Conservation (phyloP, 768 basidiomycete species). For the Calvatia gigantea region DNA sequence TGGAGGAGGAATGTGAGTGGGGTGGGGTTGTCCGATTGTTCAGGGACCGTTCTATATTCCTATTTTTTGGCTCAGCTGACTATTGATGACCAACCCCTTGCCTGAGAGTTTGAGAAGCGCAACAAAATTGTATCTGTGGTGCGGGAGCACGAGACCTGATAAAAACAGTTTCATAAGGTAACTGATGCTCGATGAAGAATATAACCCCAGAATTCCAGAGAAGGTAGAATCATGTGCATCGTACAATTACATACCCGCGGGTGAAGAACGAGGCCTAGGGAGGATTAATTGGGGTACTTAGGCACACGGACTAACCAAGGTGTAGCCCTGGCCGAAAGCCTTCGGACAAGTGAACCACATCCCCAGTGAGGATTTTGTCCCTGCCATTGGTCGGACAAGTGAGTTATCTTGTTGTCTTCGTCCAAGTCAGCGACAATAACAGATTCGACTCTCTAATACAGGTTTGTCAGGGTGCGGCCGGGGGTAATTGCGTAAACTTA, state of each 20-base stretch:
- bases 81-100: background rate
- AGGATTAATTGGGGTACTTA: slow-evolving; percentile 22
- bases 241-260: too few species aligned
- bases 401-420: slow-evolving; percentile 57
- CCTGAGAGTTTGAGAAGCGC: background rate
- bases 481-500: slow-evolving; percentile 18
- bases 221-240: too few species aligned
- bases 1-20: background rate
- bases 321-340: slow-evolving; percentile 44
- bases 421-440: slow-evolving; percentile 63
- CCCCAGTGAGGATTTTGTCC: slow-evolving; percentile 48
- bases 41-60: background rate
- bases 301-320: slow-evolving; percentile 55
- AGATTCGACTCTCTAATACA: slow-evolving; percentile 49
- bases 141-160: background rate
- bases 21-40: background rate
- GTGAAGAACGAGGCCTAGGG: background rate
- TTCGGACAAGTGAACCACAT: slow-evolving; percentile 45
- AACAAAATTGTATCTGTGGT: background rate
- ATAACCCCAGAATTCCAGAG: too few species aligned
- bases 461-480: background rate
- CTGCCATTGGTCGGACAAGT: slow-evolving; percentile 57
- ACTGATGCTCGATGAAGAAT: too few species aligned
- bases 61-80: slow-evolving; percentile 15
- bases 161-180: too few species aligned